phyloP scores from a whole-genome alignment of 192 early-diverging fungal species.

The Coemansia sp. region DNA sequence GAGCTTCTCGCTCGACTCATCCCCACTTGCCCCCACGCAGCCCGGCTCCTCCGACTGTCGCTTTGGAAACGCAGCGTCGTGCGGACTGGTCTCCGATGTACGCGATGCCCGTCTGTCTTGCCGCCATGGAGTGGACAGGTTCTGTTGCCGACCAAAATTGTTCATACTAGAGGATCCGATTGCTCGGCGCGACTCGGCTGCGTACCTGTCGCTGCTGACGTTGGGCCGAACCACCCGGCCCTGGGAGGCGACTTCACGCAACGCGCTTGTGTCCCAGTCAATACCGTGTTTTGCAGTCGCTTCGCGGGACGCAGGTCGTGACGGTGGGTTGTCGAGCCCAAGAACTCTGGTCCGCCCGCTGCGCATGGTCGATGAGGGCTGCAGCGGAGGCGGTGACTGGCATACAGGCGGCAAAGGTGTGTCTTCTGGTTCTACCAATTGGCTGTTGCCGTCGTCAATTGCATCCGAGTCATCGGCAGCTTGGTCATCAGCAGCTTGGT shows the following conservation, averaged over 20 bases:
- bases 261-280: constrained; percentile 39
- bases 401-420: no score
- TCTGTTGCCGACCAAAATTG: neutral
- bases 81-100: neutral
- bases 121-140: neutral
- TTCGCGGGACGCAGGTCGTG: constrained; percentile 5
- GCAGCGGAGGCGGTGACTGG: neutral
- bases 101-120: constrained; percentile 1
- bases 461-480: neutral
- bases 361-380: constrained; percentile 1
- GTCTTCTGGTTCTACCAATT: neutral
- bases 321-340: neutral
- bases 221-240: constrained; percentile 15
- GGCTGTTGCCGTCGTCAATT: neutral
- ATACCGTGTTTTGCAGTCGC: neutral
- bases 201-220: constrained; percentile 23
- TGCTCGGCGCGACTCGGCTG: constrained; percentile 35
- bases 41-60: neutral
- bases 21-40: neutral
- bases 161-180: constrained; percentile 14
- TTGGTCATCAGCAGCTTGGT: neutral
- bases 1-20: constrained; percentile 8
- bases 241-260: constrained; percentile 25
- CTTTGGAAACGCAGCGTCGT: neutral
- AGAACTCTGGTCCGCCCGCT: neutral